Evolutionary conservation across 2,329 filamentous ascomycete genomes (phyloP).

Genomic region (Hypoxylon sp.): DNA sequence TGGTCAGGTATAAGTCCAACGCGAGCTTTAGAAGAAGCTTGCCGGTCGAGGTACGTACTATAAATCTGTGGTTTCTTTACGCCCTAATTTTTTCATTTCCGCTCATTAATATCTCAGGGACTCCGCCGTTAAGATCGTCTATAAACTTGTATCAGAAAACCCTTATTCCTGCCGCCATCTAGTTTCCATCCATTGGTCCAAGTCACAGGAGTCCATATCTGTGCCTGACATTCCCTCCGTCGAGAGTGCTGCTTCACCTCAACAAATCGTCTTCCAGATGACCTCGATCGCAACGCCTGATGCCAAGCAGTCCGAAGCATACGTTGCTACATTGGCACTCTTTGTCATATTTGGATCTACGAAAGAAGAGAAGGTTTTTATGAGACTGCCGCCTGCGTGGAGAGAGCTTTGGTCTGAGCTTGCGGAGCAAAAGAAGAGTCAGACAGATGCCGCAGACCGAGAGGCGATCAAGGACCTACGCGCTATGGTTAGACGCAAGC

Average conservation of each 20-base stretch:
- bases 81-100: constrained; percentile 15
- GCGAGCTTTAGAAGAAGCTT: constrained; percentile 85
- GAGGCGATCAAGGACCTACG: constrained; percentile 72
- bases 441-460: constrained; percentile 76
- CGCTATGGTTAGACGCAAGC: constrained; percentile 71
- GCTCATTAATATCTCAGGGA: constrained; percentile 74
- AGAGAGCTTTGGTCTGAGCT: constrained; percentile 87
- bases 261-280: constrained; percentile 76
- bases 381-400: constrained; percentile 82
- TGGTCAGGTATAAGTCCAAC: constrained; percentile 79
- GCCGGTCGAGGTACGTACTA: constrained; percentile 72
- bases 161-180: constrained; percentile 80
- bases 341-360: constrained; percentile 80
- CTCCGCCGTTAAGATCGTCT: constrained; percentile 70
- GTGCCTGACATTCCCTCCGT: constrained; percentile 53
- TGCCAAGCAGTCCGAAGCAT: constrained; percentile 84
- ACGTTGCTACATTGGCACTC: constrained; percentile 80
- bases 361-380: constrained; percentile 85
- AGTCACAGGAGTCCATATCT: constrained; percentile 64
- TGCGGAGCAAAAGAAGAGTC: constrained; percentile 72
- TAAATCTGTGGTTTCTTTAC: constrained; percentile 14
- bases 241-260: constrained; percentile 57
- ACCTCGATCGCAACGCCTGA: constrained; percentile 76
- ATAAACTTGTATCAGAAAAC: constrained; percentile 74
- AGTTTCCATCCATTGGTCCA: constrained; percentile 81